Conservation (phyloP, 169 alveolate species). For the Cryptosporidium parvum region DNA sequence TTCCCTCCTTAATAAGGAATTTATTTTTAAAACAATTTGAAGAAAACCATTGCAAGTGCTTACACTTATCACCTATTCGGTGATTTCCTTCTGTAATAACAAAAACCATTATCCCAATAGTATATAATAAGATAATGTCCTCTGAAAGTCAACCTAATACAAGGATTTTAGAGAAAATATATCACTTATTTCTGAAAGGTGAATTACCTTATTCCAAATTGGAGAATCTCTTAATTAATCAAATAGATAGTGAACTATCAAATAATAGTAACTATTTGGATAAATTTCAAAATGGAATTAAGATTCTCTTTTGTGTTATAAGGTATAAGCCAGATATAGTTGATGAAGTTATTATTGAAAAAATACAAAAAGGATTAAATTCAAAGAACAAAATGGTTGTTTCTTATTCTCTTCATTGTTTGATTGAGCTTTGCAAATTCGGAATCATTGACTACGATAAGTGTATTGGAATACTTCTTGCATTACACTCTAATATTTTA, state of each 20-base stretch:
- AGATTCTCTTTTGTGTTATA: slow-evolving; percentile 28
- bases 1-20: slow-evolving; percentile 25
- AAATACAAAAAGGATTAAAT: slow-evolving; percentile 48
- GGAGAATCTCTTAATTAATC: slow-evolving; percentile 8
- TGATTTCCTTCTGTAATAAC: slow-evolving; percentile 36
- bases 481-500: slow-evolving; percentile 32
- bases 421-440: slow-evolving; percentile 55
- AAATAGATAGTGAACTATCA: slow-evolving; percentile 35
- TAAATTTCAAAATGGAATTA: slow-evolving; percentile 17
- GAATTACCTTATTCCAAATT: slow-evolving; percentile 69
- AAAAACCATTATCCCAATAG: slow-evolving; percentile 43
- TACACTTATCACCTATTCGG: too few species aligned
- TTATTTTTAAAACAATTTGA: neutral
- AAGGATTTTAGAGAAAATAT: slow-evolving; percentile 1
- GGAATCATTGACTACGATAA: slow-evolving; percentile 58
- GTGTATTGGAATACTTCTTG: slow-evolving; percentile 36
- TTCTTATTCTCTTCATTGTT: slow-evolving; percentile 65
- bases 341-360: slow-evolving; percentile 41
- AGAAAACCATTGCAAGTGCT: too few species aligned
- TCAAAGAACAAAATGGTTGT: slow-evolving; percentile 33
- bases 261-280: neutral
- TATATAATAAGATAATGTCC: slow-evolving; percentile 18
- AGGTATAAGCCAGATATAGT: slow-evolving; percentile 66
- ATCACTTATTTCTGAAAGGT: slow-evolving; percentile 39
- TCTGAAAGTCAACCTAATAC: neutral